phyloP scores from a whole-genome alignment of 2,329 filamentous ascomycete species.

The Aspergillus versicolor region DNA sequence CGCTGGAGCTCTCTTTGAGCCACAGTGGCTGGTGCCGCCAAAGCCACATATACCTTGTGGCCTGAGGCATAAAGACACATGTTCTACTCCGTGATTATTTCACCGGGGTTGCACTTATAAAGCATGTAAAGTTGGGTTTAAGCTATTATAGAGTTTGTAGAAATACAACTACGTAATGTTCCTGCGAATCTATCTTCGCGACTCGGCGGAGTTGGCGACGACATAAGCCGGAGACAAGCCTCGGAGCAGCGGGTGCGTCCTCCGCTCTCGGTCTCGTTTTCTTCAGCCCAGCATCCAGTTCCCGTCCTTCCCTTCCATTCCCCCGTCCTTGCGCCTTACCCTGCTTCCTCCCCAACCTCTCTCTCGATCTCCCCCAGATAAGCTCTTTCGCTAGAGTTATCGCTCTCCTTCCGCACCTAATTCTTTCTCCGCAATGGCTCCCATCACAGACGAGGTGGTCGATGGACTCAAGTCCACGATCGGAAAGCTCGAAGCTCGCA shows the following conservation, averaged over 20 bases:
- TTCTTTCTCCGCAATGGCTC: conserved; percentile 67
- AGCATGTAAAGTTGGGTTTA: background rate
- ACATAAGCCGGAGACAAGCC: conserved; percentile 24
- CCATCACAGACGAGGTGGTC: conserved; percentile 76
- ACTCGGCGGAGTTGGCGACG: background rate
- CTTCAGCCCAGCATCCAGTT: conserved; percentile 21
- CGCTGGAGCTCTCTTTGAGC: conserved; percentile 13
- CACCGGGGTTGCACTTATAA: background rate
- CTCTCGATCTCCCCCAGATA: conserved; percentile 19
- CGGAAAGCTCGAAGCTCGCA: conserved; percentile 77
- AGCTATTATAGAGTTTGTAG: background rate
- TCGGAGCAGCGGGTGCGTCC: conserved; percentile 29
- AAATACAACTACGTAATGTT: background rate
- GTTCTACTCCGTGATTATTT: background rate
- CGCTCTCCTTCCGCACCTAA: conserved; percentile 17
- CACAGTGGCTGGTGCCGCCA: conserved; percentile 13
- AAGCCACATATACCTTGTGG: conserved; percentile 3
- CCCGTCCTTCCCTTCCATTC: conserved; percentile 27
- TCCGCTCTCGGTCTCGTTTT: conserved; percentile 23
- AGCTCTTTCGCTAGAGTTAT: conserved; percentile 11
- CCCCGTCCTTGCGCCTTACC: conserved; percentile 22
- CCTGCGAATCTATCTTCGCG: background rate
- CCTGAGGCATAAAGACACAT: conserved; percentile 16
- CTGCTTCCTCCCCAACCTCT: conserved; percentile 18
- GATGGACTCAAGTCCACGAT: conserved; percentile 83